Conservation (phyloP, 106 monocot species). For the Allium cepa region DNA sequence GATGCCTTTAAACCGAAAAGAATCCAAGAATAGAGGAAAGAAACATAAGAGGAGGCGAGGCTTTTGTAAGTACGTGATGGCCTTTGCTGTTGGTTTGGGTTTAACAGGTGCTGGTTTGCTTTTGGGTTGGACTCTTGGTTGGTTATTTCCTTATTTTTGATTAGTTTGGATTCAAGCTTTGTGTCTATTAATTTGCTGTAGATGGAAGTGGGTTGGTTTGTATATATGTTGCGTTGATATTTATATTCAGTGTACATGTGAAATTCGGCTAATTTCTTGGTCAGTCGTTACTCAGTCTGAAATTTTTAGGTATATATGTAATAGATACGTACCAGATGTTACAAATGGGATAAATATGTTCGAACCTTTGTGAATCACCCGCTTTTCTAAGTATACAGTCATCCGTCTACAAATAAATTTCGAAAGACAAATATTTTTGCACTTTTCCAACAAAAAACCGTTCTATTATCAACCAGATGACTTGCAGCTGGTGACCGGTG, state of each 20-base stretch:
- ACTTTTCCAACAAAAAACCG: too few relatives aligned
- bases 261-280: background rate
- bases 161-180: background rate
- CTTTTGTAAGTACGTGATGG: conserved; percentile 38
- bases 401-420: too few relatives aligned
- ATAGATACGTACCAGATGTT: too few relatives aligned
- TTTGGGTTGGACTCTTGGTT: conserved; percentile 68
- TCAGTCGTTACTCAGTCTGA: too few relatives aligned
- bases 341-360: too few relatives aligned
- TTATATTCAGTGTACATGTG: background rate
- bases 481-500: too few relatives aligned
- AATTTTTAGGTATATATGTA: too few relatives aligned
- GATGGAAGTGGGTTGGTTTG: background rate
- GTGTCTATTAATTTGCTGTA: background rate
- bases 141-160: conserved; percentile 37
- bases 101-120: conserved; percentile 71
- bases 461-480: too few relatives aligned
- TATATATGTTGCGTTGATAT: background rate
- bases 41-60: conserved; percentile 26
- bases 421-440: too few relatives aligned
- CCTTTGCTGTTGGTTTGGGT: conserved; percentile 65
- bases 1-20: conserved; percentile 18
- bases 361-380: too few relatives aligned
- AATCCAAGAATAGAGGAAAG: conserved; percentile 15
- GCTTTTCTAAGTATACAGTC: too few relatives aligned